phyloP scores from a whole-genome alignment of 257 asterid species.

The Solanum neorickii region DNA sequence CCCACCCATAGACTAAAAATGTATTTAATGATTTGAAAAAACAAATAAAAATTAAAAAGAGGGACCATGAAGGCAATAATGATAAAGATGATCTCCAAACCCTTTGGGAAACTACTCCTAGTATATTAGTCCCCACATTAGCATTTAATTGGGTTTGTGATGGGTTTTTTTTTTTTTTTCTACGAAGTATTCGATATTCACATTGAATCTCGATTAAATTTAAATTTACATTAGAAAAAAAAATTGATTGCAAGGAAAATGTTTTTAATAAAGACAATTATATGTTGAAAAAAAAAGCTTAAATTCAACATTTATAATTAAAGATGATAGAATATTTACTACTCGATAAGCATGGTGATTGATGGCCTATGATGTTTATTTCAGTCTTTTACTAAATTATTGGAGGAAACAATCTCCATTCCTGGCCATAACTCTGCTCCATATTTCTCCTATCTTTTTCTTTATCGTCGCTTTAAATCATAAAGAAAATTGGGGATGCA shows the following conservation, averaged over 20 bases:
- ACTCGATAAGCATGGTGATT: too few relatives aligned
- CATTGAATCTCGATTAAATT: too few relatives aligned
- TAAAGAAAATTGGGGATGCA: neutral
- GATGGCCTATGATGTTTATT: neutral
- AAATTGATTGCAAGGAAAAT: accelerated
- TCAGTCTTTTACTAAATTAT: neutral
- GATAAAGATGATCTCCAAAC: neutral
- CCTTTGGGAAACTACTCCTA: neutral
- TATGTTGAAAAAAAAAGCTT: accelerated
- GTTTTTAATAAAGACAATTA: accelerated
- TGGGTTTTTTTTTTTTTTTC: neutral
- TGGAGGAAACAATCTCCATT: neutral
- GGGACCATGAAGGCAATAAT: neutral
- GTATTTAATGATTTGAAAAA: neutral
- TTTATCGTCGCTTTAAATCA: neutral
- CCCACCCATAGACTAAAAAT: neutral
- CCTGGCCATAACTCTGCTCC: neutral
- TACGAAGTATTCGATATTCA: accelerated
- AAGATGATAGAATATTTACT: too few relatives aligned
- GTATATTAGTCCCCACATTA: neutral
- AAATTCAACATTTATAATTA: too few relatives aligned
- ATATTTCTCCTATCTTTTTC: neutral
- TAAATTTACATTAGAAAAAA: too few relatives aligned
- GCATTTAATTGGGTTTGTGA: neutral
- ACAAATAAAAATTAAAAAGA: neutral